Percentiles rank a stretch among this genome's conserved stretches.
Evolutionary conservation across 1,139 yeast genomes (phyloP).

Genomic region (Diutina scorzettiae): DNA sequence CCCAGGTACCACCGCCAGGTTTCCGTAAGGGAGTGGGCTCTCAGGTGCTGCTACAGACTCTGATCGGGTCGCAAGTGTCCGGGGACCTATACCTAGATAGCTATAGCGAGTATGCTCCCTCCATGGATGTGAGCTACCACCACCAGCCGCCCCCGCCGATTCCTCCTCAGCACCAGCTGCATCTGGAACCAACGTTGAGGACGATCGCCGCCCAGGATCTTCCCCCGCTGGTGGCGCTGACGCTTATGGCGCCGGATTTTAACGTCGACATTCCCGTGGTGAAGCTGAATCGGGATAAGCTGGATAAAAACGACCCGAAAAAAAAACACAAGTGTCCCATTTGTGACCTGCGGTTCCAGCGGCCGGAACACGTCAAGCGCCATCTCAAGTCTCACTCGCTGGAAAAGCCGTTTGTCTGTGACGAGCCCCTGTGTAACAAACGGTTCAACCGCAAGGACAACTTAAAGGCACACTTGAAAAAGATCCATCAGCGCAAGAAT

Average conservation of each 20-base stretch:
- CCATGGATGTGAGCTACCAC: background rate
- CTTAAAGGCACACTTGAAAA: slow-evolving; percentile 56
- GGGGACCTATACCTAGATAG: background rate
- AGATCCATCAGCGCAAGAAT: slow-evolving; percentile 29
- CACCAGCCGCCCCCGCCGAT: background rate
- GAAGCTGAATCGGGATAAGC: slow-evolving; percentile 10
- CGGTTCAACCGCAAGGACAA: slow-evolving; percentile 43
- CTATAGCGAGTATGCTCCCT: background rate
- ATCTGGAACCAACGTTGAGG: no score
- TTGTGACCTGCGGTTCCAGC: slow-evolving; percentile 63
- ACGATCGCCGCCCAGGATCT: background rate
- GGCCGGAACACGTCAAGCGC: slow-evolving; percentile 88
- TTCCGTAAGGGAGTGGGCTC: background rate
- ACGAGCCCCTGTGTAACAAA: slow-evolving; percentile 61
- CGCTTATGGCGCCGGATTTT: slow-evolving; percentile 5
- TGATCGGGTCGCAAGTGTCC: background rate
- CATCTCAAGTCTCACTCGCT: slow-evolving; percentile 82
- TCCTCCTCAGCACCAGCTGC: background rate
- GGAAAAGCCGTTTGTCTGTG: slow-evolving; percentile 77
- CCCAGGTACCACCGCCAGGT: background rate
- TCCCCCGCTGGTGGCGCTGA: slow-evolving; percentile 5
- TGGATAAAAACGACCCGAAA: slow-evolving; percentile 38
- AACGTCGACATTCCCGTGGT: slow-evolving; percentile 5
- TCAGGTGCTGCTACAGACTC: slow-evolving; percentile 4
- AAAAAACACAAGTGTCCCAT: slow-evolving; percentile 69